Conservation (phyloP, 1,139 yeast genomes). For the Pneumocystis murina region DNA sequence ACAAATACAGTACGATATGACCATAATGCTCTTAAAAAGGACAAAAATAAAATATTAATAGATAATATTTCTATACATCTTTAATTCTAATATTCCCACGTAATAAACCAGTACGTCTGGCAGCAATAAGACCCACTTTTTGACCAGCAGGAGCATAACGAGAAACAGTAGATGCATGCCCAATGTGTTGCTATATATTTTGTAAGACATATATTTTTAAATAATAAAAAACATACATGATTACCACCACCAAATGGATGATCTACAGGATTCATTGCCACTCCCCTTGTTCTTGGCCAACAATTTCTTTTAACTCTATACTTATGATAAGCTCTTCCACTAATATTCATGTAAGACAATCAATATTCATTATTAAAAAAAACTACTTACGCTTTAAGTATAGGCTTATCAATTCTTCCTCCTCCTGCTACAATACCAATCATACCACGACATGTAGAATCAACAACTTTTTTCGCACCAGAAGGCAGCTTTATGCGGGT, state of each 20-base stretch:
- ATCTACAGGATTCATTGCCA: conserved; percentile 99
- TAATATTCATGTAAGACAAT: background rate
- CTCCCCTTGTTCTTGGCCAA: conserved; percentile 99
- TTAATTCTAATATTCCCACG: conserved; percentile 99
- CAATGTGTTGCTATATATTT: conserved; percentile 46
- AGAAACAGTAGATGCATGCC: conserved; percentile 99
- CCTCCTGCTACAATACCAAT: conserved; percentile 99
- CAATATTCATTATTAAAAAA: background rate
- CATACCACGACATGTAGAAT: conserved; percentile 97
- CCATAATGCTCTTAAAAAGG: background rate
- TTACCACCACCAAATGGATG: conserved; percentile 99
- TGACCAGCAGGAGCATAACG: conserved; percentile 99
- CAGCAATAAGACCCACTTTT: conserved; percentile 99
- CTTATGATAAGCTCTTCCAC: conserved; percentile 98
- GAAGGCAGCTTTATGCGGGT: conserved; percentile 98
- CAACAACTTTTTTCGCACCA: conserved; percentile 93
- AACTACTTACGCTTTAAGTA: conserved; percentile 59
- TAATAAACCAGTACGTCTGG: conserved; percentile 99
- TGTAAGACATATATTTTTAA: background rate
- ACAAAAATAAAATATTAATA: background rate
- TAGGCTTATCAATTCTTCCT: conserved; percentile 99
- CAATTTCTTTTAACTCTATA: conserved; percentile 98
- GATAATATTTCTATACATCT: conserved; percentile 29
- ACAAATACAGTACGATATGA: background rate
- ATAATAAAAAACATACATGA: conserved; percentile 49